These are phyloP conservation scores for Ehretia macrophylla DNA, from an alignment of 257 asterid genomes.

Conservation along the genomic window DNA sequence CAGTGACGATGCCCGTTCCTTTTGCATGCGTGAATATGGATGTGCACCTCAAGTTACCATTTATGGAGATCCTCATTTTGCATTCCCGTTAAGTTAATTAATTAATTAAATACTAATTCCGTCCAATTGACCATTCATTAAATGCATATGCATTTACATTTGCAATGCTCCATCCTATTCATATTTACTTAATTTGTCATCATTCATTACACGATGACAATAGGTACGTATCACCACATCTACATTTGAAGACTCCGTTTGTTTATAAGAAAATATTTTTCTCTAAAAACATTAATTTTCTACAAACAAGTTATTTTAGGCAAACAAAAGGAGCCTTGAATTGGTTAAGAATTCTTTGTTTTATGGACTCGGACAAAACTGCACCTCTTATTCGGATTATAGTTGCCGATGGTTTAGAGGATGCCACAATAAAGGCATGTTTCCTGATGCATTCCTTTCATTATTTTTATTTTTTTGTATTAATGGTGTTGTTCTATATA, in stretches of 20 bases:
- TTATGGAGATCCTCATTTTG: conserved; percentile 81
- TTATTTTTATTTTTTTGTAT: not conserved
- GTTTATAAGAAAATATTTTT: too few relatives aligned
- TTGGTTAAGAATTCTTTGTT: conserved; percentile 90
- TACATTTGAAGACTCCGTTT: conserved; percentile 96
- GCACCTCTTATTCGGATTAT: conserved; percentile 82
- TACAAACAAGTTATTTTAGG: too few relatives aligned
- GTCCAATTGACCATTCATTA: too few relatives aligned
- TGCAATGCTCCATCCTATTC: not conserved
- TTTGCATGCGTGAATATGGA: conserved; percentile 84
- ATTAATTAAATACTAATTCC: too few relatives aligned
- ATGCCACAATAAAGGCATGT: conserved; percentile 86
- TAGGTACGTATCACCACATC: conserved; percentile 89
- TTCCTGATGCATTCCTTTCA: not conserved
- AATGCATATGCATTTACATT: too few relatives aligned
- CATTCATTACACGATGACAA: conserved; percentile 13
- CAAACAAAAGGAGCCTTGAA: too few relatives aligned
- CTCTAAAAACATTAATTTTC: too few relatives aligned
- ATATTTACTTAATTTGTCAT: conserved; percentile 4
- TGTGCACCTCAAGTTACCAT: conserved; percentile 76
- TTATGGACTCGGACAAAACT: conserved; percentile 71
- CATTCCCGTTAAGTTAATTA: conserved; percentile 84
- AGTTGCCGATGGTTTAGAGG: conserved; percentile 97
- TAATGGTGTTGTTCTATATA: not conserved
- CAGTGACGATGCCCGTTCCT: conserved; percentile 80